Percentiles rank a stretch among this genome's conserved stretches.
Conservation (phyloP, 345 rosid genomes). For the Linum usitatissimum region DNA sequence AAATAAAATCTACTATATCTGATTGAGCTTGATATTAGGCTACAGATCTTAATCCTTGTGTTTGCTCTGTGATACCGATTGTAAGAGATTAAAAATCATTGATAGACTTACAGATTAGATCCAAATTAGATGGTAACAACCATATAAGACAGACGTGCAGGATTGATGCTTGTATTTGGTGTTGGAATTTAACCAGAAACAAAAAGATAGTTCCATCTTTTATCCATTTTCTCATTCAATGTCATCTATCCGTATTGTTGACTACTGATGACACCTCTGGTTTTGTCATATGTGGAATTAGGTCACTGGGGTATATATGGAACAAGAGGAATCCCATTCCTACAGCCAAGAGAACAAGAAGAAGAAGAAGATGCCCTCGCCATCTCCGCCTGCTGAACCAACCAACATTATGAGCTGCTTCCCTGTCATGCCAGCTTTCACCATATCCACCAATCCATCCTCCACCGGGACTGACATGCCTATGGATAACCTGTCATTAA, state of each 20-base stretch:
- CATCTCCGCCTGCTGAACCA: slow-evolving; percentile 19
- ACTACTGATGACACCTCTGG: not conserved
- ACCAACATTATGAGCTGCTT: too few relatives aligned
- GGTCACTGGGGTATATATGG: slow-evolving; percentile 32
- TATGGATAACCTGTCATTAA: slow-evolving; percentile 19
- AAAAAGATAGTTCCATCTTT: not conserved
- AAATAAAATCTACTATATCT: not conserved
- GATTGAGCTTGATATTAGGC: not conserved
- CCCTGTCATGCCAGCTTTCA: slow-evolving; percentile 9
- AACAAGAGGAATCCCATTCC: slow-evolving; percentile 29
- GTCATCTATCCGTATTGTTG: too few relatives aligned
- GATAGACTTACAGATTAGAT: not conserved
- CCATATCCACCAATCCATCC: slow-evolving; percentile 14
- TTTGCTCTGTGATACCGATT: not conserved
- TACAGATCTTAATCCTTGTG: not conserved
- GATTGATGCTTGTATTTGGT: not conserved
- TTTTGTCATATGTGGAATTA: not conserved
- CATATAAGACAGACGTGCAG: not conserved
- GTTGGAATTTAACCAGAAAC: not conserved
- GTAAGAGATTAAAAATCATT: not conserved
- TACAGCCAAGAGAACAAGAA: slow-evolving; percentile 20
- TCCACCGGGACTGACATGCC: slow-evolving; percentile 29
- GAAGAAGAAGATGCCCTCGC: slow-evolving; percentile 4
- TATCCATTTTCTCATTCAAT: not conserved
- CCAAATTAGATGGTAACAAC: not conserved